Base-by-base conservation (phyloP, 75 land plant genomes). In the Selaginella moellendorffii region DNA sequence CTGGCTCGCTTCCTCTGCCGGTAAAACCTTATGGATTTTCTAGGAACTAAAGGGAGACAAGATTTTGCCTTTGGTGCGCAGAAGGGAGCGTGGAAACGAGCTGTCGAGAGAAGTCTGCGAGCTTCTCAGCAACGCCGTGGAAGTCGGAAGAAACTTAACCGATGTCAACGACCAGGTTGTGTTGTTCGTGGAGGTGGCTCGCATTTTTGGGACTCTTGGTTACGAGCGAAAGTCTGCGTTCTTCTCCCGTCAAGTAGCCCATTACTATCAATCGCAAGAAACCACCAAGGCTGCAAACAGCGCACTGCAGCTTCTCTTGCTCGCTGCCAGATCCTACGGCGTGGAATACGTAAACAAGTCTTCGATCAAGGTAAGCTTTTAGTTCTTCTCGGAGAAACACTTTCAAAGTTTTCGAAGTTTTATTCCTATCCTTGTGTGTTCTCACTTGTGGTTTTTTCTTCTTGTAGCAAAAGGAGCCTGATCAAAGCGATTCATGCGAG, bases 201-300 rank as follows among this genome's bases (percentile, higher is more conserved):
- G 95, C 53, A 70, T 92, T 60, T 92, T 77, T 81, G 95, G 88
- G 1, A 54, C 79, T 61, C 82, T 92, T 61, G 97, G 95, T 29
- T 88, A 88, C 67, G 83, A 85, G 30, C 76, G 97, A 18, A 92
- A 92, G 70, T 87, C 97, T n/a, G n/a, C n/a, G n/a, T n/a, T n/a
- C n/a, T n/a, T n/a, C n/a, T n/a, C n/a, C n/a, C n/a, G n/a, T n/a
- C n/a, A n/a, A n/a, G n/a, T n/a, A n/a, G n/a, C n/a, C n/a, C n/a
- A n/a, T n/a, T n/a, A n/a, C n/a, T n/a, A 92, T 70, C 42, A 85
- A 73, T 95, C 85, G 53, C 97, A 92, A 63, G 86, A 92, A 26
- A 83, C 80, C 62, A 69, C 66, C 31, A 73, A 73, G 65, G 95
- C 95, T 62, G 97, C 97, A 27, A 74, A 76, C 9, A 88, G 95